phyloP scores from a whole-genome alignment of 495 filamentous ascomycete genomes.

The Acidiella bohemica region DNA sequence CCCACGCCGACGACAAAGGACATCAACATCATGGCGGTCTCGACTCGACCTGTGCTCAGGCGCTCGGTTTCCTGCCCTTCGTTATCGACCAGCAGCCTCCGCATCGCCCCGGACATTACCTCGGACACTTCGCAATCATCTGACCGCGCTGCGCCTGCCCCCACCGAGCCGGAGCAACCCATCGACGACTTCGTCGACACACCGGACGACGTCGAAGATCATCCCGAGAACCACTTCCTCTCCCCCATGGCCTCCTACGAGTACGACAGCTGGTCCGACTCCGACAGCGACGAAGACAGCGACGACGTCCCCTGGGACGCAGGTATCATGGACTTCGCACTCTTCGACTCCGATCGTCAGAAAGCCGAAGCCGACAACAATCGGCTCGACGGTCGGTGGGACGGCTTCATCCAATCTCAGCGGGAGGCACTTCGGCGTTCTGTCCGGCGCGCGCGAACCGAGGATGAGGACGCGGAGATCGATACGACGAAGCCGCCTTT shows the following conservation, averaged over 20 bases:
- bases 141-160: background rate
- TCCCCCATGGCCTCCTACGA: conserved; percentile 14
- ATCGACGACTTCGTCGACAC: conserved; percentile 2
- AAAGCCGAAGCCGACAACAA: conserved; percentile 1
- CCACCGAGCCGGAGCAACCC: background rate
- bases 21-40: no score
- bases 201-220: conserved; percentile 15
- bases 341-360: conserved; percentile 13
- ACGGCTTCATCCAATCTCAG: conserved; percentile 5
- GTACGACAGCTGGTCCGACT: conserved; percentile 7
- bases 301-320: conserved; percentile 14
- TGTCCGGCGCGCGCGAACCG: conserved; percentile 1
- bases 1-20: no score
- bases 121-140: background rate
- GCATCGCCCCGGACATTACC: no score
- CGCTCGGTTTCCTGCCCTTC: no score
- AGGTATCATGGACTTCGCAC: conserved; percentile 19
- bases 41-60: no score
- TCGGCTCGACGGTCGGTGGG: conserved; percentile 7
- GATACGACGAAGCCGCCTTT: background rate
- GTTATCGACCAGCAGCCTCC: no score
- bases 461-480: background rate
- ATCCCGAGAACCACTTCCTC: conserved; percentile 18
- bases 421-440: conserved; percentile 6
- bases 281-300: conserved; percentile 10